Conservation (phyloP, 768 basidiomycete species). For the Rhizopogon salebrosus region DNA sequence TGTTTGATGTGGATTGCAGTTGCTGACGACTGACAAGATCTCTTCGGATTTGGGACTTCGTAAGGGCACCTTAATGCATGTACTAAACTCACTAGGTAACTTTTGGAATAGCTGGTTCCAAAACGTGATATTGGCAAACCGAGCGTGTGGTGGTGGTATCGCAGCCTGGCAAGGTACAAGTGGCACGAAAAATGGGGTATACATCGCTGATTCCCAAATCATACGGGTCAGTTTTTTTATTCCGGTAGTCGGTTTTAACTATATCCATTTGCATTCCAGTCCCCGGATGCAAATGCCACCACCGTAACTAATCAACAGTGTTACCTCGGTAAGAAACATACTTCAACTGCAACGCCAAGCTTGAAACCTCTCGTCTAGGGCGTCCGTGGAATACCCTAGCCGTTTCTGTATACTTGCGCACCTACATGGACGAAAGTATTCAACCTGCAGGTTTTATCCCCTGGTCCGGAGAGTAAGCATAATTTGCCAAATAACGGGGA, state of each 20-base stretch:
- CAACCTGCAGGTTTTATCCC: constrained; percentile 46
- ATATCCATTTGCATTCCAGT: constrained; percentile 28
- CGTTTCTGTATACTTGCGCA: constrained; percentile 46
- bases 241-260: not conserved
- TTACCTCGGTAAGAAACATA: constrained; percentile 40
- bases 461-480: constrained; percentile 31
- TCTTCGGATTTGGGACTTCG: constrained; percentile 61
- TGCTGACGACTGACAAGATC: constrained; percentile 29
- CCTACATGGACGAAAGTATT: constrained; percentile 56
- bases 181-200: constrained; percentile 45
- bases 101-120: constrained; percentile 48
- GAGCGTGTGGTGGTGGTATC: constrained; percentile 61
- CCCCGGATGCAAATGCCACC: constrained; percentile 52
- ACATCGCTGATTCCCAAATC: constrained; percentile 49
- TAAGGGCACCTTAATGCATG: constrained; percentile 20
- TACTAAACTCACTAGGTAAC: not conserved
- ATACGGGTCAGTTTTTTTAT: constrained; percentile 41
- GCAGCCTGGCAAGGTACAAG: constrained; percentile 57
- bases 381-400: constrained; percentile 64
- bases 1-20: not conserved
- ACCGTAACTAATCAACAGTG: constrained; percentile 39
- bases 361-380: constrained; percentile 8
- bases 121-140: constrained; percentile 51
- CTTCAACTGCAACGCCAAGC: not conserved
- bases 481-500: too few species aligned